A percentile compares a stretch with the other conserved stretches of the same genome.
phyloP scores from a whole-genome alignment of 305 asterid species.

The Solanum hybrid region DNA sequence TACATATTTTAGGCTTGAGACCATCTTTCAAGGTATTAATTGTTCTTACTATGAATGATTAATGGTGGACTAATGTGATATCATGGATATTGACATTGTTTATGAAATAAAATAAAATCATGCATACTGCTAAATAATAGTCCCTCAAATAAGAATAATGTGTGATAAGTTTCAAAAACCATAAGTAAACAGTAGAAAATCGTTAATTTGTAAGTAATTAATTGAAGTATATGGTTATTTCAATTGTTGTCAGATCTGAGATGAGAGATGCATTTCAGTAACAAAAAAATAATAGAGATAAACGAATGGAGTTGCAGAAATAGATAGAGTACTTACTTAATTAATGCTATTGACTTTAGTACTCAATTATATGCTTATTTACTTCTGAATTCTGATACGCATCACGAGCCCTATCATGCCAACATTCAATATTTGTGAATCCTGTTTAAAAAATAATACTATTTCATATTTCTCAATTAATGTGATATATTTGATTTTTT shows the following conservation, averaged over 20 bases:
- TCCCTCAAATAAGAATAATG: background rate
- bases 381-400: background rate
- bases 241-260: background rate
- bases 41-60: background rate
- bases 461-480: too few species aligned
- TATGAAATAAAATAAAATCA: background rate
- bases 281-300: background rate
- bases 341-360: background rate
- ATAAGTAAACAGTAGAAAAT: background rate
- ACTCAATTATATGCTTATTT: background rate
- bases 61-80: background rate
- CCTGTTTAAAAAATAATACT: background rate
- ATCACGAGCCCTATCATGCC: background rate
- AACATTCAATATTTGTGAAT: background rate
- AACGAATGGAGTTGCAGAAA: background rate
- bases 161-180: background rate
- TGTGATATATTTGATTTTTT: too few species aligned
- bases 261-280: background rate
- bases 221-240: background rate
- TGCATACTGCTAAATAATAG: background rate
- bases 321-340: background rate
- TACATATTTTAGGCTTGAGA: background rate
- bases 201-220: background rate
- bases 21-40: background rate
- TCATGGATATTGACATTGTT: background rate